Base-by-base conservation (phyloP, 805 yeast species). In the Suhomyces xylopsoci region DNA sequence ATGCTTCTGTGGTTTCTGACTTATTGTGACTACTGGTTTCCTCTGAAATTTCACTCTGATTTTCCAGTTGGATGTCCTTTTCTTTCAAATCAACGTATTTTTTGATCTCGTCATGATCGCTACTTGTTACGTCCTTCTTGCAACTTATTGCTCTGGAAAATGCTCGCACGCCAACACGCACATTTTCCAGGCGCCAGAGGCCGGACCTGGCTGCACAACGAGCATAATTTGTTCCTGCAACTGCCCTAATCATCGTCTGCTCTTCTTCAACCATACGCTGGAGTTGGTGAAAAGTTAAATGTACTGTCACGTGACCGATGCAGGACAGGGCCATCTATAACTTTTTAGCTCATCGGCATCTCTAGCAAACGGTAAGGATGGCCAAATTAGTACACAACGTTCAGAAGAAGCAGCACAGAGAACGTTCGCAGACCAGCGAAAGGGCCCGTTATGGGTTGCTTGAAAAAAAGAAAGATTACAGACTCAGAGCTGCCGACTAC, bases 361-460 rank as follows among this genome's bases (percentile, higher is more conserved):
- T 22, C 30, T 1, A 8, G 6, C 41, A 28, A 51, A 53, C 42
- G 24, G 42, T 17, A 38, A 19, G 20, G 43, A 89, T 89, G 96
- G 87, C 87, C 34, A 87, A 86, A 58, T 73, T 88, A 32, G 93
- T 88, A 10, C 97, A 92, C 68, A 88, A 90, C 64, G 85, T 93
- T 9, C 97, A 93, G 70, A 94, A 96, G 77, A 94, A 90, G 65
- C 98, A 94, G 76, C 99, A 94, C 65, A 78, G 91, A 53, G 99
- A 94, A 74, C 83, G 99, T 63, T 81, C 97, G 5, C 99, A 94
- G 71, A 88, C 93, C 1, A 77, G 76, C 46, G 84, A 81, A 45
- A 79, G 99, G 53, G 75, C 82, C 61, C 81, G 81, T 65, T 84
- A 80, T 69, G 99, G 99, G 42, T 82, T 92, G 34, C 78, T 94